Base-by-base conservation (phyloP, 805 yeast genomes). In the Hemisphaericaspora nanyangensis region DNA sequence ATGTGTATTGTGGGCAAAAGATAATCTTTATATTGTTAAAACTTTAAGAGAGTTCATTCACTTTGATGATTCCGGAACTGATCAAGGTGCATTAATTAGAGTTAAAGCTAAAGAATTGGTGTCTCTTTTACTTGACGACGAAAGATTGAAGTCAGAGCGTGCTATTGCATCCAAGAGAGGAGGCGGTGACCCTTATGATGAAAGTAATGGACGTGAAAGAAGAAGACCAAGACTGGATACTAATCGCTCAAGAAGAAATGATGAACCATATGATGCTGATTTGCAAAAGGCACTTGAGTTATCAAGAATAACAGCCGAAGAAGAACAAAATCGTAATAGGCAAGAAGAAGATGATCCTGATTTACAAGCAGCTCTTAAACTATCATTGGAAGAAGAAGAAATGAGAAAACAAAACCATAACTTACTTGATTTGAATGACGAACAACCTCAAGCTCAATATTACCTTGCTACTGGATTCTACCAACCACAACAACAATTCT, bases 81-180 rank as follows among this genome's bases (percentile, higher is more conserved):
- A 91, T 61, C 95, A 87, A 54, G 98, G 99, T 17, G 84, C 85
- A 7, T 77, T 87, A 38, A 83, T 68, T 39, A 76, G 99, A 43
- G 88, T 87, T 30, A 87, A 90, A 63, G 96, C 97, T 2, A 85
- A 82, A 55, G 96, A 87, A 50, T 71, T 91, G 57, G 86, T 95
- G 0, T 63, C 82, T n/a, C 65, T 91, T 42, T 65, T 91, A 52
- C 70, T 75, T 51, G 95, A 91, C 57, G 90, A 85, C 45, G 96
- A 87, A 51, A 73, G 95, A 53, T 73, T 91, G 45, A 65, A 74
- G 28, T 76, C 76, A 41, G 96, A 84, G 57, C 72, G 97, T 44
- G 72, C 68, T 25, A 53, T 65, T 44, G 77, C 68, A 7, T 49
- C 52, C 6, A 42, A 42, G 20, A 49, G 45, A 40, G 17, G 28